Conservation (phyloP, 2,329 filamentous ascomycete species). For the Tolypocladium endophyticum region DNA sequence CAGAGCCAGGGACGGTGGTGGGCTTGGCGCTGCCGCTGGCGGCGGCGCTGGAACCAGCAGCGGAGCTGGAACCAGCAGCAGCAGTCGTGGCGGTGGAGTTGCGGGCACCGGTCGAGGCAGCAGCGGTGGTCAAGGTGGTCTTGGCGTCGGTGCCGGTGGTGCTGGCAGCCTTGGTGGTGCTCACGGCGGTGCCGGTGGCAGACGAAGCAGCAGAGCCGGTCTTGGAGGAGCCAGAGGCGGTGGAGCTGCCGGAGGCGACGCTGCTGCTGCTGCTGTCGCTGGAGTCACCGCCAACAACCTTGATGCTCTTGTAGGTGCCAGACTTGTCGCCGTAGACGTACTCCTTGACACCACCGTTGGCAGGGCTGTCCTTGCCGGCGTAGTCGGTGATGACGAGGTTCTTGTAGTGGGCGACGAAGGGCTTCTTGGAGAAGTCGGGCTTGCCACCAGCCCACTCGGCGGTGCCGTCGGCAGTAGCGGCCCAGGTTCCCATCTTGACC, state of each 20-base stretch:
- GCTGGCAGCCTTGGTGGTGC: constrained; percentile 4
- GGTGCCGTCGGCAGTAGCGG: constrained; percentile 58
- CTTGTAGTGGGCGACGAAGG: constrained; percentile 48
- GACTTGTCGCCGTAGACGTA: constrained; percentile 41
- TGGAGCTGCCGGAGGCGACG: not conserved
- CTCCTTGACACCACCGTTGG: constrained; percentile 30
- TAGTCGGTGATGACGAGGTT: constrained; percentile 43
- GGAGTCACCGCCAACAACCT: constrained; percentile 30
- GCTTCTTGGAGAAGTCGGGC: constrained; percentile 40
- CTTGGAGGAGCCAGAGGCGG: constrained; percentile 1
- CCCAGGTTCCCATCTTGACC: constrained; percentile 60
- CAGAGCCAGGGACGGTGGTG: constrained; percentile 12
- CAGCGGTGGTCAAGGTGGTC: constrained; percentile 10
- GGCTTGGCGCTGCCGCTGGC: constrained; percentile 4
- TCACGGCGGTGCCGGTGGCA: constrained; percentile 1
- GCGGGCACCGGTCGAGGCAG: constrained; percentile 5
- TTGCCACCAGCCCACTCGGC: constrained; percentile 58
- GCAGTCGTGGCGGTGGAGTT: constrained; percentile 4
- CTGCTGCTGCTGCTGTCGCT: constrained; percentile 8
- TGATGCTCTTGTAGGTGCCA: constrained; percentile 41
- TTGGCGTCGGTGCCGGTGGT: constrained; percentile 9
- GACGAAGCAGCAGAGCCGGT: not conserved
- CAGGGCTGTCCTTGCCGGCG: constrained; percentile 34
- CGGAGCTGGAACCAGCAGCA: constrained; percentile 4
- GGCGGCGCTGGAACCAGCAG: constrained; percentile 4